Base-by-base conservation (phyloP, 139 green algal genomes). In the Coccomyxa sp. region DNA sequence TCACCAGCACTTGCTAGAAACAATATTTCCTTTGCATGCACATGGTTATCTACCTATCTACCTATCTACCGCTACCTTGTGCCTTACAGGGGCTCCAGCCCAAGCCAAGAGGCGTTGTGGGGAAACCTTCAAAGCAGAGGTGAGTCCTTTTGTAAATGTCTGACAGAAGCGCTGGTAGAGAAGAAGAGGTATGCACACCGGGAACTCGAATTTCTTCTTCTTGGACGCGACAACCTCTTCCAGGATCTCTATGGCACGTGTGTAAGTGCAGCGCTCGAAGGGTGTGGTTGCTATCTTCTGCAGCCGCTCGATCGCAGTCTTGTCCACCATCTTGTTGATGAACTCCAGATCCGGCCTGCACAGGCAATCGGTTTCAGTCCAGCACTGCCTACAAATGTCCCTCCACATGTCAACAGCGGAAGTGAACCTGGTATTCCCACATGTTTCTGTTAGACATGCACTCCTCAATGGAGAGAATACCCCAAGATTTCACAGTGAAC, bases 221-320 rank as follows among this genome's bases (percentile, higher is more conserved):
- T 85, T 86, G 38, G 15, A 38, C 13, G 60, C 75, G 31, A 96
- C 86, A 13, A 92, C 95, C 77, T 94, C 85, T 85, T 97, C 75
- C 82, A 99, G 90, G 67, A 98, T 86, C 77, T 96, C 94, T 17
- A 99, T 93, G 28, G 94, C 95, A 63, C 98, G 94, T 14, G 97
- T 99, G 91, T 99, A 99, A 17, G 90, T 93, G 67, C 96, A 80
- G 23, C 95, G 90, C 81, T 89, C 91, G 88, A 99, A 99, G 38
- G 92, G 90, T n/a, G 87, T 93, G 32, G 79, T 77, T 13, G 92
- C 95, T 11, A 99, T 94, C 28, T 90, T 80, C 82, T 95, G 58
- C 85, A 99, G 91, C 59, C 97, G 89, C 57, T 93, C 90, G 0
- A 98, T 88, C 23, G 88, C 90, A 0, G 67, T 87, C 81, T 92